phyloP scores from a whole-genome alignment of 768 basidiomycete species.

The Amyloporia xantha region DNA sequence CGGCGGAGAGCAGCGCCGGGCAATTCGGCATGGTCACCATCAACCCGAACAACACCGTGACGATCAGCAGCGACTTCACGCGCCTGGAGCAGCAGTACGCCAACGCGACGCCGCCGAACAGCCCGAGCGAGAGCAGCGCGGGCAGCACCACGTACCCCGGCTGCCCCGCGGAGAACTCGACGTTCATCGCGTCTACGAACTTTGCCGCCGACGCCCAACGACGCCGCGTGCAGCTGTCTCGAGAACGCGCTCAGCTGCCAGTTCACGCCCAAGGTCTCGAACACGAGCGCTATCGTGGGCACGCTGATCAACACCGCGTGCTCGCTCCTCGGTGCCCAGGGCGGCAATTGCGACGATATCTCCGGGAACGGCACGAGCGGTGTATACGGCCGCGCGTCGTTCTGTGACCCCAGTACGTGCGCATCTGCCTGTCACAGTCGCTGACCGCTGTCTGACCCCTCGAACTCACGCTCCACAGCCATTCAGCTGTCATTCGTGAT shows the following conservation, averaged over 20 bases:
- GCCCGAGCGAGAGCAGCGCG: conserved; percentile 52
- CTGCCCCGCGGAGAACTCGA: conserved; percentile 59
- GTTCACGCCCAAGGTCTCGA: conserved; percentile 58
- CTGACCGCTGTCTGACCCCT: not conserved
- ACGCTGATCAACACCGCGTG: conserved; percentile 63
- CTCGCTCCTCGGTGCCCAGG: conserved; percentile 51
- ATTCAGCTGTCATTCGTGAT: conserved; percentile 80
- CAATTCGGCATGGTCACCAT: conserved; percentile 85
- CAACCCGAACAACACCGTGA: conserved; percentile 61
- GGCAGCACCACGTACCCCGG: conserved; percentile 40
- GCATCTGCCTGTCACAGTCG: not conserved
- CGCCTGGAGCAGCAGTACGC: conserved; percentile 58
- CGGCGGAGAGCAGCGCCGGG: conserved; percentile 62
- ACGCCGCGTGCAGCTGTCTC: conserved; percentile 73
- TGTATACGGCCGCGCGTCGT: conserved; percentile 67
- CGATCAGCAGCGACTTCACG: conserved; percentile 60
- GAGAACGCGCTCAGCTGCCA: conserved; percentile 61
- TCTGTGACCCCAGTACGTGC: conserved; percentile 67
- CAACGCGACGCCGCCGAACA: conserved; percentile 50
- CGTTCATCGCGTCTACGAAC: conserved; percentile 56
- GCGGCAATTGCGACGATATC: conserved; percentile 62
- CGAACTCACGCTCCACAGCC: conserved; percentile 31
- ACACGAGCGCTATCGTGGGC: conserved; percentile 56
- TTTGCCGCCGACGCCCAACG: conserved; percentile 81
- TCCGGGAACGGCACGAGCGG: conserved; percentile 68